These are phyloP conservation scores for Pyrenophora teres DNA, from an alignment of 2,329 filamentous ascomycete species.

Conservation along the genomic window DNA sequence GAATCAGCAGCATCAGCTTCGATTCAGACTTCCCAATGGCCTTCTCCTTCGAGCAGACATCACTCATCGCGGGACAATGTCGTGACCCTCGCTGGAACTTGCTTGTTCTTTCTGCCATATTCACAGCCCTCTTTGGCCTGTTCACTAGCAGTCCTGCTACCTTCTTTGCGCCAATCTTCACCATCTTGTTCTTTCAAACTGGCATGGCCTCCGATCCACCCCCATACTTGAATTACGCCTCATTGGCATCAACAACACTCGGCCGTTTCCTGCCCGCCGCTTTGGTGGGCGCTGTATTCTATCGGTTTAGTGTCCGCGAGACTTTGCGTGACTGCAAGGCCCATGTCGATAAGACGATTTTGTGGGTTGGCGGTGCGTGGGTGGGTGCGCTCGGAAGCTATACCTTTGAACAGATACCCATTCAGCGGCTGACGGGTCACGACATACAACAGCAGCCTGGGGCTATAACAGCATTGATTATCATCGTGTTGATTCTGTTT, in stretches of 20 bases:
- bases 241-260: constrained; percentile 38
- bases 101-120: constrained; percentile 39
- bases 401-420: constrained; percentile 43
- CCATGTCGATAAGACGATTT: constrained; percentile 44
- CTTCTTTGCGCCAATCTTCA: constrained; percentile 39
- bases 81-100: constrained; percentile 43
- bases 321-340: constrained; percentile 37
- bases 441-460: constrained; percentile 46
- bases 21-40: constrained; percentile 44
- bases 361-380: constrained; percentile 46
- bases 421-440: constrained; percentile 44
- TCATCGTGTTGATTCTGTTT: constrained; percentile 39
- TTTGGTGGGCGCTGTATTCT: constrained; percentile 38
- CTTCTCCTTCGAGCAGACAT: constrained; percentile 33
- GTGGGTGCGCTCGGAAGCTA: constrained; percentile 41
- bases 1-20: constrained; percentile 40
- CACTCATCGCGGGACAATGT: constrained; percentile 22
- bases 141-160: constrained; percentile 36
- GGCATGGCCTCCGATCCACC: constrained; percentile 46
- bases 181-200: constrained; percentile 43
- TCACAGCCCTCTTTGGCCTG: constrained; percentile 38
- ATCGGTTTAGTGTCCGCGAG: constrained; percentile 33
- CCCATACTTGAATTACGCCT: constrained; percentile 34
- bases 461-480: constrained; percentile 41
- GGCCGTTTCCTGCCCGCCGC: constrained; percentile 43